Conservation (phyloP, 2,329 filamentous ascomycete genomes). For the Aureobasidium sp. region DNA sequence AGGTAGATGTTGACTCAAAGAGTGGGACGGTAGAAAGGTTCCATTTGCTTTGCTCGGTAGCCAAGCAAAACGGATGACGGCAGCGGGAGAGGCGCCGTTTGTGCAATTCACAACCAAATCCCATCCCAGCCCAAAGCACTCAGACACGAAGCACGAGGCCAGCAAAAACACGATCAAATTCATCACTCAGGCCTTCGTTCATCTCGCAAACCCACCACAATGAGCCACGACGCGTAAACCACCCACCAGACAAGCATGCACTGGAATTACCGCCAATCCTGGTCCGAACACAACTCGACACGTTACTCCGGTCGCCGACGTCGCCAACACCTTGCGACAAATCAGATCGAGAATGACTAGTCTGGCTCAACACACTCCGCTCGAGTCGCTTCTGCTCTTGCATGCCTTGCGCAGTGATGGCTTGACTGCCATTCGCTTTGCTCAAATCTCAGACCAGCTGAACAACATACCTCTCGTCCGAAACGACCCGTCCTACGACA, state of each 20-base stretch:
- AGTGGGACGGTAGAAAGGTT: not conserved
- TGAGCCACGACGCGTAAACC: not conserved
- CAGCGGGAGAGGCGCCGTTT: conserved; percentile 2
- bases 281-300: not conserved
- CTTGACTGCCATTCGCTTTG: conserved; percentile 57
- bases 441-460: conserved; percentile 65
- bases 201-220: not conserved
- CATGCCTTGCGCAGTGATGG: conserved; percentile 67
- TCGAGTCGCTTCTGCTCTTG: conserved; percentile 81
- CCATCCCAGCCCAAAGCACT: not conserved
- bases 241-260: not conserved
- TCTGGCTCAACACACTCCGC: conserved; percentile 59
- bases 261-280: not conserved
- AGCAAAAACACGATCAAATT: not conserved
- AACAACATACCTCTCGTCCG: conserved; percentile 67
- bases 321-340: not conserved
- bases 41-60: not conserved
- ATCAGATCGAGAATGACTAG: conserved; percentile 47
- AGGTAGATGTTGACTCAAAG: not conserved
- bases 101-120: not conserved
- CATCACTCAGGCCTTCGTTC: not conserved
- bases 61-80: conserved; percentile 2
- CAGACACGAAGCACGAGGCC: not conserved
- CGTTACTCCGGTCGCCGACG: not conserved
- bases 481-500: conserved; percentile 64